phyloP scores from a whole-genome alignment of 176 grass and related monocot species.

The Raddia guianensis region DNA sequence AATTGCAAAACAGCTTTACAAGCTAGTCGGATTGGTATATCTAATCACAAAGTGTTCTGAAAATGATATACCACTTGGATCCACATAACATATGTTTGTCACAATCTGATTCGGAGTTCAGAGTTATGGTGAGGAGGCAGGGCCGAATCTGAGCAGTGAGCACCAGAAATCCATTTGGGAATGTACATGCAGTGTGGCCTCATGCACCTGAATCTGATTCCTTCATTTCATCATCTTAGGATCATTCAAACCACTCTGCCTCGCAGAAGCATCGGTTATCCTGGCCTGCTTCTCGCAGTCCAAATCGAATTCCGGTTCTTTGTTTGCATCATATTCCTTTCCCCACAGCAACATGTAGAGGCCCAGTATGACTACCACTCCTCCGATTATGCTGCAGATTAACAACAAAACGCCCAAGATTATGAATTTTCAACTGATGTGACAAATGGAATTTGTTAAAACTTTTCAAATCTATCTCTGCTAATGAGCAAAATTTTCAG shows the following conservation, averaged over 20 bases:
- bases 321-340: conserved; percentile 49
- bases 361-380: conserved; percentile 65
- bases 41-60: neutral
- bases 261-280: neutral
- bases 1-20: neutral
- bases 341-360: conserved; percentile 85
- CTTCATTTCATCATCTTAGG: neutral
- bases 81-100: neutral
- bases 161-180: neutral
- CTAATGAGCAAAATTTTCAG: neutral
- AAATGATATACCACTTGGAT: neutral
- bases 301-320: conserved; percentile 19
- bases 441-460: neutral
- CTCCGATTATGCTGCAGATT: conserved; percentile 71
- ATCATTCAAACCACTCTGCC: neutral
- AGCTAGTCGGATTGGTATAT: neutral
- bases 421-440: neutral
- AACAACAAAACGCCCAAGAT: neutral
- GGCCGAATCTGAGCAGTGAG: neutral
- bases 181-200: neutral
- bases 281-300: conserved; percentile 45
- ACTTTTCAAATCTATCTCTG: neutral
- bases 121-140: neutral
- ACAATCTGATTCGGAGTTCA: neutral
- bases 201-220: neutral